Base-by-base conservation (phyloP, 768 basidiomycete genomes). In the Lyophyllum atratum region DNA sequence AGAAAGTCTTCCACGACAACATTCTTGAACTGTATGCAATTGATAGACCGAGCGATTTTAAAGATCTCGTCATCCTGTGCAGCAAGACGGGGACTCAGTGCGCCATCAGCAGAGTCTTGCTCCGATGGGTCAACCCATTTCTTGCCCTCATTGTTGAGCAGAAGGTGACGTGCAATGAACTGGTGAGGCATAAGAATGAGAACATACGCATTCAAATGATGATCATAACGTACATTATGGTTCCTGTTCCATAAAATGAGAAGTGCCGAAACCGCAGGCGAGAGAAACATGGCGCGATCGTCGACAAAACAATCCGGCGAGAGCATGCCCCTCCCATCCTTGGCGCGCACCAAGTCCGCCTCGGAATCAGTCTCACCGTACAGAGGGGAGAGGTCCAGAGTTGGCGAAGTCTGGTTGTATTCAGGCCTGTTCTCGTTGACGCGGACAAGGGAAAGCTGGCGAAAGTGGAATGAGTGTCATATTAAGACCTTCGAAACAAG, bases 51-150 rank as follows among this genome's bases (percentile, higher is more conserved):
- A 4, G 69, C 69, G 14, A 56, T 59, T 21, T 64, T 24, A 54
- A 68, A 70, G n/a, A 70, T 68, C 22, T 66, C 60, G 26, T 68
- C 55, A 47, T 70, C 69, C 57, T 70, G 66, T 19, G 45, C 39
- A n/a, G 44, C 28, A 31, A 65, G 22, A 15, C 21, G 4, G 4
- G 50, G 17, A 15, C 40, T 47, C 17, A 57, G 17, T 7, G 29
- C 22, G 11, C 58, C 54, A 28, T 64, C 59, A 9, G 33, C 5
- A 19, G 51, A 48, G 3, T 26, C 33, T n/a, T 52, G 25, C 19
- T 43, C 43, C 14, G 55, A 37, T 10, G 66, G 62, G 25, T 65
- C 50, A 17, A 52, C 19, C 66, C 66, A 67, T 46, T 59, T 60
- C 49, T 62, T 56, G 33, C 47, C 39, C 31, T 63, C 58, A 31